Percentiles rank a stretch among this genome's conserved stretches.
phyloP scores from a whole-genome alignment of 257 asterid genomes.

The Apocynum venetum region DNA sequence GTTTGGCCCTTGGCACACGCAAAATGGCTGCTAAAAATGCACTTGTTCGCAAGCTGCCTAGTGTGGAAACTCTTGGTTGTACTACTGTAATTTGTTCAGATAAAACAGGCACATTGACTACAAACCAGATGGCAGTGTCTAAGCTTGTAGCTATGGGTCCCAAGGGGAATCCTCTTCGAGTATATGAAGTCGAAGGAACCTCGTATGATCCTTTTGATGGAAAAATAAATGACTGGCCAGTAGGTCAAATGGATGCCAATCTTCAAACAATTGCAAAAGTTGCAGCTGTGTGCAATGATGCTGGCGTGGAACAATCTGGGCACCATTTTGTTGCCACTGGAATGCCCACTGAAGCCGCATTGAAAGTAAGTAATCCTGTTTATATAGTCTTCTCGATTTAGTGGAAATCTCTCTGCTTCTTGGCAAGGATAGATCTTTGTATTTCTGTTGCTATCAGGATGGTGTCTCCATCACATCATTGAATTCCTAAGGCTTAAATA shows the following conservation, averaged over 20 bases:
- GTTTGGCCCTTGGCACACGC: slow-evolving; percentile 98
- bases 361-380: slow-evolving; percentile 52
- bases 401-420: not conserved
- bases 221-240: slow-evolving; percentile 68
- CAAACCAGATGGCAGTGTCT: slow-evolving; percentile 96
- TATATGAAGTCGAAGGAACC: slow-evolving; percentile 80
- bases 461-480: not conserved
- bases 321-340: slow-evolving; percentile 72
- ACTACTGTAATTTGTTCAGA: slow-evolving; percentile 98
- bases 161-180: slow-evolving; percentile 39
- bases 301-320: slow-evolving; percentile 81
- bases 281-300: slow-evolving; percentile 96
- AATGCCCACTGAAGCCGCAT: slow-evolving; percentile 96
- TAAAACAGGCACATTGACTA: slow-evolving; percentile 94
- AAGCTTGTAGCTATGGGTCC: slow-evolving; percentile 84
- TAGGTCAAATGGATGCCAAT: slow-evolving; percentile 64
- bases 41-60: slow-evolving; percentile 96
- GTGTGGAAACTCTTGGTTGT: slow-evolving; percentile 99
- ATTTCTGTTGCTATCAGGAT: not conserved
- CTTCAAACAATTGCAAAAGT: slow-evolving; percentile 90
- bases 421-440: not conserved
- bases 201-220: slow-evolving; percentile 88
- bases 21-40: slow-evolving; percentile 99
- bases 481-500: not conserved
- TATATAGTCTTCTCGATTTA: not conserved